phyloP scores from a whole-genome alignment of 2,329 filamentous ascomycete genomes.

The Claviceps sp. region DNA sequence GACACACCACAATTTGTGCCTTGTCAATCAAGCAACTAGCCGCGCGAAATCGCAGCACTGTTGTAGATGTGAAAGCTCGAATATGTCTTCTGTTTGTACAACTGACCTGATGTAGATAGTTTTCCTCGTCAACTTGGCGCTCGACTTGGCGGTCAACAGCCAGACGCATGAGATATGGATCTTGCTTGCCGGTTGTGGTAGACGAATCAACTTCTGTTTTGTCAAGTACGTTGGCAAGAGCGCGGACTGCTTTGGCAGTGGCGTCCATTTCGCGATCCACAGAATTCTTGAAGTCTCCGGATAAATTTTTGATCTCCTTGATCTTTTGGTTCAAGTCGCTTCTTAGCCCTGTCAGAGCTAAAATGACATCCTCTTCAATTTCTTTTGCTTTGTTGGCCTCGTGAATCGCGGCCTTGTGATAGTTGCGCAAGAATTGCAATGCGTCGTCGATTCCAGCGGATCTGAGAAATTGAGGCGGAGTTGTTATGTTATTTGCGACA shows the following conservation, averaged over 20 bases:
- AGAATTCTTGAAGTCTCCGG: slow-evolving; percentile 91
- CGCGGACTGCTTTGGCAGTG: slow-evolving; percentile 65
- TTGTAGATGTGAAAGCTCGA: not conserved
- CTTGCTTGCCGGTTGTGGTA: slow-evolving; percentile 65
- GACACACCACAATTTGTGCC: not conserved
- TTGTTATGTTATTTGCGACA: slow-evolving; percentile 64
- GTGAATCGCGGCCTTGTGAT: slow-evolving; percentile 65
- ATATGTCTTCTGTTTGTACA: not conserved
- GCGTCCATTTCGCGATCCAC: slow-evolving; percentile 89
- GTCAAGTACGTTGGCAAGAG: slow-evolving; percentile 69
- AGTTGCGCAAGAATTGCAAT: slow-evolving; percentile 62
- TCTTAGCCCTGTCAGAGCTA: slow-evolving; percentile 70
- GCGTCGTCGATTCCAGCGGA: slow-evolving; percentile 83
- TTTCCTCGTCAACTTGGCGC: slow-evolving; percentile 89
- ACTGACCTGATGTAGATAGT: slow-evolving; percentile 80
- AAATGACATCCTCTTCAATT: slow-evolving; percentile 82
- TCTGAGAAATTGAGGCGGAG: slow-evolving; percentile 62
- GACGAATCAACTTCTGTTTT: slow-evolving; percentile 67
- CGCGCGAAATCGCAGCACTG: not conserved
- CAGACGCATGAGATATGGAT: slow-evolving; percentile 79
- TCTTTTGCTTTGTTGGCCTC: slow-evolving; percentile 84
- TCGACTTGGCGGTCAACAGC: slow-evolving; percentile 83
- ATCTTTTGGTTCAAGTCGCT: slow-evolving; percentile 91
- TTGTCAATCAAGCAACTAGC: not conserved
- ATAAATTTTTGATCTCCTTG: slow-evolving; percentile 91